Percentiles rank a stretch among this genome's conserved stretches.
phyloP scores from a whole-genome alignment of 495 filamentous ascomycete species.

The Hypoxylon rickii region DNA sequence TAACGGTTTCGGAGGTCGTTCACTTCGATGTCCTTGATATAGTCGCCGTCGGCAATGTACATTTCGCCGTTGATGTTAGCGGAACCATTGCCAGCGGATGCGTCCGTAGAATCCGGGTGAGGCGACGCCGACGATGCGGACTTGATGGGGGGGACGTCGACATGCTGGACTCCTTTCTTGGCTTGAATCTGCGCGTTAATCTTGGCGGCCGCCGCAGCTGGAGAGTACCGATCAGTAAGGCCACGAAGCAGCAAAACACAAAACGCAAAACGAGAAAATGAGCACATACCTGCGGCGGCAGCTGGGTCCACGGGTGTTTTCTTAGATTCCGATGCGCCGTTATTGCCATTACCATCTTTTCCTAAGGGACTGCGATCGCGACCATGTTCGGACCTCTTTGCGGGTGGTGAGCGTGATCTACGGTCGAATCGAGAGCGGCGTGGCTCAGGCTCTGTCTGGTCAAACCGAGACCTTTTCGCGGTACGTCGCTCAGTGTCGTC shows the following conservation, averaged over 20 bases:
- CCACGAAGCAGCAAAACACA: not conserved
- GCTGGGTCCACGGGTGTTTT: conserved; percentile 68
- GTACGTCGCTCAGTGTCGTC: conserved; percentile 75
- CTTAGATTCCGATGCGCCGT: conserved; percentile 51
- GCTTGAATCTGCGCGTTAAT: conserved; percentile 93
- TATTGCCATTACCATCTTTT: conserved; percentile 59
- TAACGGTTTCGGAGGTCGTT: conserved; percentile 98
- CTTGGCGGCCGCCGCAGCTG: conserved; percentile 88
- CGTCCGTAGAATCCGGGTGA: conserved; percentile 16
- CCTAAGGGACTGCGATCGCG: conserved; percentile 82
- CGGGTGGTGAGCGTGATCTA: conserved; percentile 80
- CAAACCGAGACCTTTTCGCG: conserved; percentile 87
- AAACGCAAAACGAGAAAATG: not conserved
- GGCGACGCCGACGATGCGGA: conserved; percentile 46
- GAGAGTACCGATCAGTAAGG: conserved; percentile 33
- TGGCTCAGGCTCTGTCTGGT: conserved; percentile 80
- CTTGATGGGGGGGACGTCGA: conserved; percentile 88
- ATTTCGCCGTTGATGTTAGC: conserved; percentile 77
- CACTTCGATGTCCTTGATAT: conserved; percentile 97
- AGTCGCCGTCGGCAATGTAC: conserved; percentile 94
- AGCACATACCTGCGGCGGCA: conserved; percentile 76
- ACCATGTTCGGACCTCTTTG: conserved; percentile 56
- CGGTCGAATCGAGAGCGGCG: conserved; percentile 82
- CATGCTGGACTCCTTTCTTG: conserved; percentile 90
- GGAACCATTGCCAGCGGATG: conserved; percentile 48